Evolutionary conservation across 148 eudicot genomes (phyloP), one percentile per base, ranked within the genome.

Genomic region (Diospyros lotus): DNA sequence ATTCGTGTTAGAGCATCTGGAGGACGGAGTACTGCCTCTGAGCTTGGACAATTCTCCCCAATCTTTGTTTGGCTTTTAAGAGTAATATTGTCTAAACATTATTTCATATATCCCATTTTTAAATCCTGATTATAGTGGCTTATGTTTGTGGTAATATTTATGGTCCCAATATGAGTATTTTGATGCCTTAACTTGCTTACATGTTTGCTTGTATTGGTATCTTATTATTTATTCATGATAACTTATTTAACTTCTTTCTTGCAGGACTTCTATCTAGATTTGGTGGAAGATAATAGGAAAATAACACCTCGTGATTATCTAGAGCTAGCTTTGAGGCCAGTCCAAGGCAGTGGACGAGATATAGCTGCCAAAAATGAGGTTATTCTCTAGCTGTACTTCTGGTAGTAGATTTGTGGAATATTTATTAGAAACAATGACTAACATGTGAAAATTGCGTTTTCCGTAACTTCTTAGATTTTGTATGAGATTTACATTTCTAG

Each of bases 221-320:
- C 43, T 48, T 5, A 41, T 56, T 71, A 6, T 12, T 9, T 39
- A 10, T 74, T 66, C 9, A 58, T 60, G 61, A 13, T 8, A 7
- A 51, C 56, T 58, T 68, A 18, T 52, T 8, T 10, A 11, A 62
- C 45, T 68, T 40, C 63, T 64, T 68, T 7, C 44, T 58, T 71
- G 81, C 88, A 95, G 99, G 97, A 95, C 78, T 95, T 95, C 69
- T 95, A 95, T 79, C 75, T 95, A 81, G 96, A 93, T 60, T 86
- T 95, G 87, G 90, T 82, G 53, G 97, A 95, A 84, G 97, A 93
- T 77, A 87, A 93, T 68, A 85, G 88, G 82, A 90, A 74, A 84
- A 95, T 95, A 64, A 92, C 99, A 44, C 97, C 99, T 41, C 96
- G 99, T 72, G 99, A 95, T 85, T 93, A 95, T 82, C 87, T 95